Base-by-base conservation (phyloP, 2,329 filamentous ascomycete species). In the Verticillium isaacii region DNA sequence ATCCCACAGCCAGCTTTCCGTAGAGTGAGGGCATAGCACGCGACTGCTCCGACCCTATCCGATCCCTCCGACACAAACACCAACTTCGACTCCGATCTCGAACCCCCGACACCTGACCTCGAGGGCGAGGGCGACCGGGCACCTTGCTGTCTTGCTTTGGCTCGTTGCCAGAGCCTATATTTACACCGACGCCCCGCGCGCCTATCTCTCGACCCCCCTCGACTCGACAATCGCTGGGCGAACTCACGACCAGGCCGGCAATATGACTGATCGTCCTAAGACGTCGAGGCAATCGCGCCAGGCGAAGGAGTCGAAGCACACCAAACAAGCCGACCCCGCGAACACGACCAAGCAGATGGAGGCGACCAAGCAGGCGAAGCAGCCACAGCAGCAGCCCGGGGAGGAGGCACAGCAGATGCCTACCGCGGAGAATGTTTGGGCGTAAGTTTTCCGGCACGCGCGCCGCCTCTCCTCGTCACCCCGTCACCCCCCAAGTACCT, bases 11-110 rank as follows among this genome's bases (percentile, higher is more conserved):
- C 50, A 37, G 25, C 32, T 25, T 54, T 37, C 45, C 29, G 50
- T 23, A 52, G 58, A 59, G 58, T 59, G 58, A 59, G 58, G 39
- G 41, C 58, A 9, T 59, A 59, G 58, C 32, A 54, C 23, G 23
- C 56, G 36, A 41, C 19, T 58, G 56, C 56, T 52, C 17, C 45
- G 45, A 52, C 19, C 45, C 25, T 19, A 23, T 23, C 29, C 29
- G 54, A 56, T 56, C 54, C 54, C 29, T 19, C 52, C 52, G 19
- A 12, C 52, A 14, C 23, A 14, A 9, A 15, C 25, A 8, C 12
- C 19, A 17, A 55, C 19, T 25, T 19, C 23, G 52, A 11, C 23
- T n/a, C 19, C 17, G 8, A 45, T 45, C 39, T 9, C 9, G 19
- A 50, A 23, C 8, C 41, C 9, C n/a, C 9, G 45, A 23, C 9